Conservation (phyloP, 192 early-diverging fungal species). For the Linnemannia exigua region DNA sequence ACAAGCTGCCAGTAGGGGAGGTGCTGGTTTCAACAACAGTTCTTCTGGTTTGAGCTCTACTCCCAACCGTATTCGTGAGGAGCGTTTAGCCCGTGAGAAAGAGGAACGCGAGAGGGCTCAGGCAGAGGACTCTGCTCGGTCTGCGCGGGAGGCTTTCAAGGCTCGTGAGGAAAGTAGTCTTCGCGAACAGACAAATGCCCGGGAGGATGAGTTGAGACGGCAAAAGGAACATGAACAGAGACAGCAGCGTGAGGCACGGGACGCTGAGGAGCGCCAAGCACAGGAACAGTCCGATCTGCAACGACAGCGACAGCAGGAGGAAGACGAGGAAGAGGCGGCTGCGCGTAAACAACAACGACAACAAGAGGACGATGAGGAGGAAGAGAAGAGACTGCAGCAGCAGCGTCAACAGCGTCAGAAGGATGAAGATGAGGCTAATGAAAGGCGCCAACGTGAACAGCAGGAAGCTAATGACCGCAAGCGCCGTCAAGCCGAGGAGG, state of each 20-base stretch:
- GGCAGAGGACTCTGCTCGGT: constrained; percentile 33
- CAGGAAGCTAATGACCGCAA: constrained; percentile 36
- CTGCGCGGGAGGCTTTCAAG: constrained; percentile 42
- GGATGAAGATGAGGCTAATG: constrained; percentile 4
- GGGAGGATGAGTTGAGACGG: constrained; percentile 30
- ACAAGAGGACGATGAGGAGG: constrained; percentile 20
- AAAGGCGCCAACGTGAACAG: constrained; percentile 3
- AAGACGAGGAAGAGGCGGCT: constrained; percentile 9
- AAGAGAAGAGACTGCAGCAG: constrained; percentile 10
- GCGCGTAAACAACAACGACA: background rate
- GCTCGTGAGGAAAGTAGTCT: constrained; percentile 9
- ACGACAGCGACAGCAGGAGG: background rate
- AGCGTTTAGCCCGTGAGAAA: constrained; percentile 56
- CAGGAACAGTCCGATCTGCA: constrained; percentile 8
- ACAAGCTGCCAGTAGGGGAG: constrained; percentile 54
- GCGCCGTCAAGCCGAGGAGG: constrained; percentile 26
- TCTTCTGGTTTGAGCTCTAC: background rate
- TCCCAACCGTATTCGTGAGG: constrained; percentile 57
- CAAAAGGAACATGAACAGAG: constrained; percentile 29
- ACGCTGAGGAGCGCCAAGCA: constrained; percentile 11
- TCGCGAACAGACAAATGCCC: constrained; percentile 27
- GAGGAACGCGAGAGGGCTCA: constrained; percentile 54
- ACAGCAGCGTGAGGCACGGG: constrained; percentile 17
- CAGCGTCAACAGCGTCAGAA: constrained; percentile 5
- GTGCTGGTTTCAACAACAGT: background rate